These are phyloP conservation scores for Rubia tinctorum DNA, from an alignment of 305 asterid species.

Conservation along the genomic window DNA sequence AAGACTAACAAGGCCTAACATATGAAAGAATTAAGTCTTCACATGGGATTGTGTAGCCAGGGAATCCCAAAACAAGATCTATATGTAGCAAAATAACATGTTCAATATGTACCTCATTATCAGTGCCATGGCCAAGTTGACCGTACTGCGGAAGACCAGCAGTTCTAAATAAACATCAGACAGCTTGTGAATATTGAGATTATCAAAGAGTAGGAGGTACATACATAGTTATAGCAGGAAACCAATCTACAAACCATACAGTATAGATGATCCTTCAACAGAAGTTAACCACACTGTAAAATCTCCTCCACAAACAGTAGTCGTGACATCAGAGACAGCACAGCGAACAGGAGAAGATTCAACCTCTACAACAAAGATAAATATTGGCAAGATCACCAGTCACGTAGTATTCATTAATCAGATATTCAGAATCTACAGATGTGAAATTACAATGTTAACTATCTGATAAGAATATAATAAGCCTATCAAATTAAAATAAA, in stretches of 20 bases:
- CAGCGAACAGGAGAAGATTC: slow-evolving; percentile 82
- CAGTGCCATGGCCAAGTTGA: slow-evolving; percentile 95
- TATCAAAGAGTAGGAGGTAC: slow-evolving; percentile 8
- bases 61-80: neutral
- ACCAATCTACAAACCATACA: slow-evolving; percentile 59
- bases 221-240: slow-evolving; percentile 4
- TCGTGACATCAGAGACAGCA: slow-evolving; percentile 55
- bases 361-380: slow-evolving; percentile 49
- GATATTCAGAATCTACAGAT: neutral
- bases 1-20: neutral
- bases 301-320: slow-evolving; percentile 83
- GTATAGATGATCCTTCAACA: slow-evolving; percentile 81
- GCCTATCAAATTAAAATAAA: neutral
- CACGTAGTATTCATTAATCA: neutral
- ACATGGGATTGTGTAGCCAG: neutral
- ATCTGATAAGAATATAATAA: neutral
- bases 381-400: slow-evolving; percentile 16
- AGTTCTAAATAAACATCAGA: slow-evolving; percentile 41
- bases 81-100: neutral
- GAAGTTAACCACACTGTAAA: slow-evolving; percentile 95
- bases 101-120: slow-evolving; percentile 71
- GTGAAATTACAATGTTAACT: neutral
- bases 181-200: slow-evolving; percentile 22
- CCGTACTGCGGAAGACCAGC: slow-evolving; percentile 99
- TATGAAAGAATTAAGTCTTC: neutral